Evolutionary conservation across 1,139 yeast genomes (phyloP).

Genomic region (Yamadazyma buinensis): DNA sequence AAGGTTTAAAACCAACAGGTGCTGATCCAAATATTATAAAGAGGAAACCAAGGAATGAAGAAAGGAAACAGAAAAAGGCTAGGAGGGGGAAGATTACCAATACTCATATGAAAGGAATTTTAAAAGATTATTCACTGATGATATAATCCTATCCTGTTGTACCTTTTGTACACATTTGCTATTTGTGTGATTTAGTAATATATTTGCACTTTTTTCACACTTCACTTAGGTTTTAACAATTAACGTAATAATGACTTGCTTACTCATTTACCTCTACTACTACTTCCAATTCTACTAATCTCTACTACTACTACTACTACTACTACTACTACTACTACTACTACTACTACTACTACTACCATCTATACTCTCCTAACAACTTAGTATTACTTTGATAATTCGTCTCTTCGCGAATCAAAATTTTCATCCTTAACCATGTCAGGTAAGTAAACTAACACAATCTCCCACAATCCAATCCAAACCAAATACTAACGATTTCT

Average conservation of each 20-base stretch:
- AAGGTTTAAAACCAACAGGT: slow-evolving; percentile 92
- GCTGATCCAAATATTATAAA: slow-evolving; percentile 91
- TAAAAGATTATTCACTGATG: slow-evolving; percentile 69
- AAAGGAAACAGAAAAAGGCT: slow-evolving; percentile 84
- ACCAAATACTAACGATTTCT: too few relatives aligned
- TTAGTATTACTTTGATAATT: slow-evolving; percentile 1
- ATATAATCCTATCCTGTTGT: too few relatives aligned
- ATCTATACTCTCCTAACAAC: too few relatives aligned
- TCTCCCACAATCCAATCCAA: background rate
- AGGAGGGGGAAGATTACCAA: slow-evolving; percentile 93
- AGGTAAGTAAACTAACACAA: slow-evolving; percentile 12
- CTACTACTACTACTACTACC: too few relatives aligned
- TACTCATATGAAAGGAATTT: slow-evolving; percentile 92
- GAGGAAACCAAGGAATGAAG: slow-evolving; percentile 57
- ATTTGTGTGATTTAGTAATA: too few relatives aligned
- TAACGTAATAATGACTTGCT: background rate
- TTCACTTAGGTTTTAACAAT: too few relatives aligned
- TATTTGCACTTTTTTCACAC: too few relatives aligned
- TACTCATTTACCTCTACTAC: background rate
- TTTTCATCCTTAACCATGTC: slow-evolving; percentile 10
- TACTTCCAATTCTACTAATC: too few relatives aligned
- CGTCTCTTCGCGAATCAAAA: slow-evolving; percentile 3
- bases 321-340: too few relatives aligned
- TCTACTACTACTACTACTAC: too few relatives aligned
- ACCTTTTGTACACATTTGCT: too few relatives aligned